phyloP scores from a whole-genome alignment of 2,329 filamentous ascomycete species.

The Aspergillus costaricaensis region DNA sequence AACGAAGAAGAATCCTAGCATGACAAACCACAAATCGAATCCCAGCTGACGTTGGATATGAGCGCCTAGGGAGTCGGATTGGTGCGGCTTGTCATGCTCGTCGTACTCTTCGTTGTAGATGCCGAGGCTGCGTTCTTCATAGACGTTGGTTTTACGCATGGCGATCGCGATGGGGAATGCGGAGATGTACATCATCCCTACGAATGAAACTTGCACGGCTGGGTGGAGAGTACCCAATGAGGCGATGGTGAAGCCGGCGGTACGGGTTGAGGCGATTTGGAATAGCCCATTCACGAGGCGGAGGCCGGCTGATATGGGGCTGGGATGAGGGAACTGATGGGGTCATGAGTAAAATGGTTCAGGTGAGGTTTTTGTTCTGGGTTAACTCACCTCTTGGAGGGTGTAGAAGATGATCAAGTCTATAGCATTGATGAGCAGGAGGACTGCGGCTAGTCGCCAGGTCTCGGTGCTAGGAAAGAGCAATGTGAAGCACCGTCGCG shows the following conservation, averaged over 20 bases:
- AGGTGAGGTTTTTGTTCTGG: not conserved
- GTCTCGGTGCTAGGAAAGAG: conserved; percentile 84
- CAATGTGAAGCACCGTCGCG: conserved; percentile 89
- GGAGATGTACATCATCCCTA: conserved; percentile 68
- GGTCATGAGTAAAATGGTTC: not conserved
- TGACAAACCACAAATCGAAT: conserved; percentile 96
- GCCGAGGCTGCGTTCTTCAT: conserved; percentile 61
- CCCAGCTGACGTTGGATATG: conserved; percentile 90
- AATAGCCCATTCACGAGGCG: conserved; percentile 51
- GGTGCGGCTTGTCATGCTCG: conserved; percentile 45
- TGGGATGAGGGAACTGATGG: conserved; percentile 54
- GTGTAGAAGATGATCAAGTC: conserved; percentile 82
- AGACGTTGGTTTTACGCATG: conserved; percentile 62
- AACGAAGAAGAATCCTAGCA: conserved; percentile 87
- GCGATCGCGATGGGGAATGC: conserved; percentile 63
- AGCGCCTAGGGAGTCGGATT: conserved; percentile 70
- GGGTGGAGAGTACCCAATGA: conserved; percentile 77
- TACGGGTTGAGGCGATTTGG: conserved; percentile 83
- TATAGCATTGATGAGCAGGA: conserved; percentile 75
- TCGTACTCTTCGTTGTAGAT: conserved; percentile 55
- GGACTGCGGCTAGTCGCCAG: conserved; percentile 87
- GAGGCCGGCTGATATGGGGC: conserved; percentile 64
- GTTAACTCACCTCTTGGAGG: conserved; percentile 71
- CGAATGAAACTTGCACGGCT: conserved; percentile 65
- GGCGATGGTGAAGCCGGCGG: conserved; percentile 82